These are phyloP conservation scores for Dryadomyces quercivorus DNA, from an alignment of 2,329 filamentous ascomycete species.

Conservation along the genomic window DNA sequence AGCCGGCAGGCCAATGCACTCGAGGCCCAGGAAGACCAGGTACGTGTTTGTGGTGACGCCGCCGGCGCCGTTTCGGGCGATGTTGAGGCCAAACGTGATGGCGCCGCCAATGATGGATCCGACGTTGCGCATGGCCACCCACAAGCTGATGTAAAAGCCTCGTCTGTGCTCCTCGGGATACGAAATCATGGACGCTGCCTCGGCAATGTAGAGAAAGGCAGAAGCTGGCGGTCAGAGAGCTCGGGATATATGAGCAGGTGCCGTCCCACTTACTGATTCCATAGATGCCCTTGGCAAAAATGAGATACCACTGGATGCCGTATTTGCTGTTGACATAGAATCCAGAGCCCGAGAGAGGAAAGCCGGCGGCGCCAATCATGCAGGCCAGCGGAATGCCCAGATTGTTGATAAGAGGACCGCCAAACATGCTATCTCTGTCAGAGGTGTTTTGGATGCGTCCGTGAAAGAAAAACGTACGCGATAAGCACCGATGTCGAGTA, in stretches of 20 bases:
- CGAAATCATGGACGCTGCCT: constrained; percentile 3
- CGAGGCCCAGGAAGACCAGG: constrained; percentile 1
- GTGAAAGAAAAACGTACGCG: background rate
- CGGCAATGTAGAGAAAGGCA: constrained; percentile 1
- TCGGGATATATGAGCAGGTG: too few relatives aligned
- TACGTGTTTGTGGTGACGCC: constrained; percentile 1
- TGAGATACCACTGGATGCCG: constrained; percentile 1
- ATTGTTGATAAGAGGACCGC: background rate
- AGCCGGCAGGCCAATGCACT: background rate
- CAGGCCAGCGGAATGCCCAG: background rate
- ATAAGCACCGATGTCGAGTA: background rate
- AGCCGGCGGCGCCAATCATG: background rate
- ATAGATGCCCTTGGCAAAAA: constrained; percentile 1
- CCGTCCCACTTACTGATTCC: constrained; percentile 1
- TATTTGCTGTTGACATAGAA: constrained; percentile 3
- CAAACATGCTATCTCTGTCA: background rate
- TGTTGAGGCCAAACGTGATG: constrained; percentile 1
- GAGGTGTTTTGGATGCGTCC: too few relatives aligned
- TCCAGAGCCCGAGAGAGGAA: constrained; percentile 1
- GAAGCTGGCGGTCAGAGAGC: background rate
- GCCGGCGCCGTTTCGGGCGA: background rate
- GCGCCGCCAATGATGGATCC: constrained; percentile 3
- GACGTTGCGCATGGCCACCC: constrained; percentile 3
- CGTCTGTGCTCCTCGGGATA: constrained; percentile 2
- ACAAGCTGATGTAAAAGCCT: constrained; percentile 1